Percentiles rank a stretch among this genome's conserved stretches.
These are phyloP conservation scores for Penicillium turbatum DNA, from an alignment of 495 filamentous ascomycete species.

Conservation along the genomic window DNA sequence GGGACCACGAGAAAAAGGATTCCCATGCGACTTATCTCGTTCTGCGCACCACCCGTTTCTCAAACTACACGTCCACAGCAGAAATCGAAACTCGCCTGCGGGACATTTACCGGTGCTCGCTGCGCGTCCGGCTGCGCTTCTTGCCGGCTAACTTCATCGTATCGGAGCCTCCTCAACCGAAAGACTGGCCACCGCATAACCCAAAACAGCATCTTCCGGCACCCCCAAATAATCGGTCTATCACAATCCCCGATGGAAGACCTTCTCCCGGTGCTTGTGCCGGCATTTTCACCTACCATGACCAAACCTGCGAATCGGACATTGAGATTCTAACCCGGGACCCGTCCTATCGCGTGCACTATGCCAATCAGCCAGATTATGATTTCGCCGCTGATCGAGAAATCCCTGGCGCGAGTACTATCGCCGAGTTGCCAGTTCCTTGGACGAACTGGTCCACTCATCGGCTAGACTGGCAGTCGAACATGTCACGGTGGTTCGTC, in stretches of 20 bases:
- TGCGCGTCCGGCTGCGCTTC: slow-evolving; percentile 54
- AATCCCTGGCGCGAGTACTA: slow-evolving; percentile 35
- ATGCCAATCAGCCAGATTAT: slow-evolving; percentile 69
- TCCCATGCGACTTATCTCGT: slow-evolving; percentile 51
- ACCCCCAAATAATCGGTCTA: not conserved
- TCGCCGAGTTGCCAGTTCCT: slow-evolving; percentile 30
- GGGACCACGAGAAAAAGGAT: slow-evolving; percentile 14
- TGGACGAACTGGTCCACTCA: slow-evolving; percentile 70
- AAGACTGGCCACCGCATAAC: slow-evolving; percentile 4
- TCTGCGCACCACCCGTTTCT: slow-evolving; percentile 55
- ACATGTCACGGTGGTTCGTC: slow-evolving; percentile 62
- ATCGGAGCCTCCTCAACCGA: slow-evolving; percentile 5
- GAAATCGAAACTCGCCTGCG: slow-evolving; percentile 57
- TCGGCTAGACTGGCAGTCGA: slow-evolving; percentile 66
- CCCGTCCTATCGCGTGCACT: slow-evolving; percentile 53
- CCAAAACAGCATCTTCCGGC: not conserved
- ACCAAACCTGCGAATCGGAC: slow-evolving; percentile 65
- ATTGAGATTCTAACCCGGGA: slow-evolving; percentile 69
- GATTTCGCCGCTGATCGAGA: slow-evolving; percentile 29
- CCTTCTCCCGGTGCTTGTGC: slow-evolving; percentile 53
- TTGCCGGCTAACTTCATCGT: slow-evolving; percentile 19
- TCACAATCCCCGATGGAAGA: slow-evolving; percentile 1
- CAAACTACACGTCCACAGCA: slow-evolving; percentile 55
- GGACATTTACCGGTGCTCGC: slow-evolving; percentile 55
- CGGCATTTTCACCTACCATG: slow-evolving; percentile 66